Conservation (phyloP, 495 filamentous ascomycete species). For the Pyrenopolyporus hunteri region DNA sequence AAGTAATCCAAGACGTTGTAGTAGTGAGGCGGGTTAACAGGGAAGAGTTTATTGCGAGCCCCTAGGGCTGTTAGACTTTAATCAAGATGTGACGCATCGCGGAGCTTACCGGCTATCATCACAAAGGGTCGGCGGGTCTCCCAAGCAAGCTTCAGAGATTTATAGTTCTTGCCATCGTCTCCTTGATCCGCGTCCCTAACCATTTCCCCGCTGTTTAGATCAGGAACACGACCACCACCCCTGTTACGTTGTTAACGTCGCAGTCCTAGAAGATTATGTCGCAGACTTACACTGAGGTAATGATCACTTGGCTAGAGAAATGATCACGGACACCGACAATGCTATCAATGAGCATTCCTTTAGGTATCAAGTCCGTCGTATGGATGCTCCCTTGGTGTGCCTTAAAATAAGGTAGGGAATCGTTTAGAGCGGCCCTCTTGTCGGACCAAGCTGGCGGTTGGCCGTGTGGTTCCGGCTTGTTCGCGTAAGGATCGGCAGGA, state of each 20-base stretch:
- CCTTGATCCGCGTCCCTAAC: constrained; percentile 54
- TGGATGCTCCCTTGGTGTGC: constrained; percentile 67
- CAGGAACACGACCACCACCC: constrained; percentile 59
- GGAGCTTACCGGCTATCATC: constrained; percentile 63
- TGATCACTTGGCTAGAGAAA: constrained; percentile 68
- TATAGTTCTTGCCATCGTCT: constrained; percentile 38
- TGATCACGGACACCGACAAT: constrained; percentile 61
- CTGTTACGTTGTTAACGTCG: constrained; percentile 12
- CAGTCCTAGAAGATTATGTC: neutral
- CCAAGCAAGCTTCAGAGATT: constrained; percentile 48
- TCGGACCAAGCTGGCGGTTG: constrained; percentile 65
- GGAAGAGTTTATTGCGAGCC: constrained; percentile 56
- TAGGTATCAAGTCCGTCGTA: constrained; percentile 50
- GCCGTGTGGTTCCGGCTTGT: constrained; percentile 48
- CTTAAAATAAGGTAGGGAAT: constrained; percentile 70
- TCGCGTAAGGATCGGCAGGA: neutral
- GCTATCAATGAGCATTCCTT: constrained; percentile 68
- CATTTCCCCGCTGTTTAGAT: constrained; percentile 49
- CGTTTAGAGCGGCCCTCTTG: constrained; percentile 66
- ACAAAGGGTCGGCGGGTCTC: constrained; percentile 52
- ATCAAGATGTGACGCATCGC: neutral
- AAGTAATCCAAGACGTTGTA: constrained; percentile 80
- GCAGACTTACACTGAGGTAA: constrained; percentile 66
- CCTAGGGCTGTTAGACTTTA: constrained; percentile 48
- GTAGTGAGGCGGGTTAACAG: constrained; percentile 61